A percentile compares a stretch with the other conserved stretches of the same genome.
These are phyloP conservation scores for Circinella minor DNA, from an alignment of 371 early-diverging fungal species.

Conservation along the genomic window DNA sequence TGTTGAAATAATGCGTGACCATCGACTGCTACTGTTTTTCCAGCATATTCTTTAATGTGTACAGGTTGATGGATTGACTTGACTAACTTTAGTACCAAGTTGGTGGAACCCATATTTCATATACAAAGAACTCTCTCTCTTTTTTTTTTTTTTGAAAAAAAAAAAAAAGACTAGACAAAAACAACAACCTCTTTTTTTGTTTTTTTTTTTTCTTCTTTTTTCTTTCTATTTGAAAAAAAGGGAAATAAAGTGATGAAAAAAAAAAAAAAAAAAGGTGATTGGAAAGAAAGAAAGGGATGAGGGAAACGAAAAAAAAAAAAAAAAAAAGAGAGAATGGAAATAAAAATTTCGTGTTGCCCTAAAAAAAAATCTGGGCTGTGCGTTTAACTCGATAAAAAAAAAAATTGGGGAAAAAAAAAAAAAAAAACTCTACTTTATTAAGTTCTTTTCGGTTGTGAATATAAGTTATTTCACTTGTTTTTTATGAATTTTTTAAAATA, in stretches of 20 bases:
- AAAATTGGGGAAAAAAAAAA: no score
- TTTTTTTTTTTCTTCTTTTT: no score
- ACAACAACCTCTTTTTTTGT: no score
- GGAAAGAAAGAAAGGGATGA: background rate
- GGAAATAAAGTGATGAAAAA: background rate
- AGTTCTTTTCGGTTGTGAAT: no score
- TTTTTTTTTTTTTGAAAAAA: no score
- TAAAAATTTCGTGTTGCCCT: background rate
- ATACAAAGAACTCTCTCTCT: background rate
- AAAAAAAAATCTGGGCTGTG: background rate
- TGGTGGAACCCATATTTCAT: slow-evolving; percentile 82
- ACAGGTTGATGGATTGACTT: slow-evolving; percentile 68
- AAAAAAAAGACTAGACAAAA: no score
- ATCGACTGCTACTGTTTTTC: slow-evolving; percentile 86
- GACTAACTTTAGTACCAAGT: slow-evolving; percentile 77
- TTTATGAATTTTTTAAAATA: no score
- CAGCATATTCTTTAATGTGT: slow-evolving; percentile 70
- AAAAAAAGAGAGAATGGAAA: slow-evolving; percentile 1
- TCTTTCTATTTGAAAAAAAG: no score
- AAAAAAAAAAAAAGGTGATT: background rate
- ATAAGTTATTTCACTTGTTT: no score
- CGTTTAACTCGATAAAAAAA: no score
- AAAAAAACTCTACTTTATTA: no score
- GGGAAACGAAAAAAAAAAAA: background rate
- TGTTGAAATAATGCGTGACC: slow-evolving; percentile 70